Percentiles rank a stretch among this genome's conserved stretches.
These are phyloP conservation scores for Typha latifolia DNA, from an alignment of 176 grass and related monocot genomes.

Conservation along the genomic window DNA sequence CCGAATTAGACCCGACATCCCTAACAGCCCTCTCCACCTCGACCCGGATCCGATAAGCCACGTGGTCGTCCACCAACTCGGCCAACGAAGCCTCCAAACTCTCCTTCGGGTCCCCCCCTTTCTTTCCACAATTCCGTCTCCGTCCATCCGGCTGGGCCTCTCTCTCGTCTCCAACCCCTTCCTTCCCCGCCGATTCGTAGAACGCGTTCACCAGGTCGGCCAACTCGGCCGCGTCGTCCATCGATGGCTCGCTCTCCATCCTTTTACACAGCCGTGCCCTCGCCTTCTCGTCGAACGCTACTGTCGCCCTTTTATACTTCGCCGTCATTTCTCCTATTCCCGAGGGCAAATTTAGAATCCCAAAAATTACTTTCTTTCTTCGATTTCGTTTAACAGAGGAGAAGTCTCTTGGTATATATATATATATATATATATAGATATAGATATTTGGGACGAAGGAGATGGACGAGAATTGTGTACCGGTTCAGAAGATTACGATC, in stretches of 20 bases:
- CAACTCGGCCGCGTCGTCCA: constrained; percentile 36
- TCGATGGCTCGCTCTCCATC: constrained; percentile 8
- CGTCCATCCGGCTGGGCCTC: background rate
- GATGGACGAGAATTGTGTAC: background rate
- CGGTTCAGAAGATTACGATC: too few species aligned
- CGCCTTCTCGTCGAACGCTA: constrained; percentile 48
- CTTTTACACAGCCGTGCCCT: constrained; percentile 37
- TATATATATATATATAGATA: background rate
- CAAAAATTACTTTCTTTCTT: background rate
- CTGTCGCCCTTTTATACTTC: constrained; percentile 43
- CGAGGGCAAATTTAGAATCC: background rate
- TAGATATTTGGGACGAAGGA: background rate
- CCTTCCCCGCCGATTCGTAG: constrained; percentile 36
- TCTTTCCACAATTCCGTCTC: background rate
- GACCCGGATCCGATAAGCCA: constrained; percentile 24
- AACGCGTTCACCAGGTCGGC: constrained; percentile 59
- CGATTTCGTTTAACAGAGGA: background rate
- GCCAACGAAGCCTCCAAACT: constrained; percentile 21
- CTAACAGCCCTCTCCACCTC: constrained; percentile 44
- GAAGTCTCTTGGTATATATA: background rate
- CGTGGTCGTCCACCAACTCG: constrained; percentile 33
- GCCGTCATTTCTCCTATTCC: background rate
- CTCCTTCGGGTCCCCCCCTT: constrained; percentile 11
- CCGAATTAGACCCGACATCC: constrained; percentile 9
- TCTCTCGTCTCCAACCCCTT: background rate